These are phyloP conservation scores for Xylaria sp. DNA, from an alignment of 2,329 filamentous ascomycete species.

Conservation along the genomic window DNA sequence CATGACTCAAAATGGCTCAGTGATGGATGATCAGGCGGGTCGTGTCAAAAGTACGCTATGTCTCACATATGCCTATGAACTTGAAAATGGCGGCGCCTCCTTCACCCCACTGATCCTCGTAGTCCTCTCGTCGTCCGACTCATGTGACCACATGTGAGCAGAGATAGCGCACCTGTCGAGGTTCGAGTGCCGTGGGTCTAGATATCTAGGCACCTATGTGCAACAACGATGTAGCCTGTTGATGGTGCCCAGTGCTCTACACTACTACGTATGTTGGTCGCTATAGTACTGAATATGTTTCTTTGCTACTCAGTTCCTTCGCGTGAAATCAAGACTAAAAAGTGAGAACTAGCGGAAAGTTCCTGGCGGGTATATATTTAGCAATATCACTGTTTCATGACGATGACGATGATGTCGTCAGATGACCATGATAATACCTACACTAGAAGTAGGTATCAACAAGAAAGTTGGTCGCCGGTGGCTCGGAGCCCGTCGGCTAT, in stretches of 20 bases:
- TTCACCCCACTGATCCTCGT: neutral
- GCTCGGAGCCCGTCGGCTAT: neutral
- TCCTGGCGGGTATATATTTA: neutral
- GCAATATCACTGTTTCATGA: neutral
- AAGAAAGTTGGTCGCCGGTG: neutral
- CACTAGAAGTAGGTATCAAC: neutral
- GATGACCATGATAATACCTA: neutral
- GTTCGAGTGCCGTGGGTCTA: neutral
- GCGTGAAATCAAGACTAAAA: neutral
- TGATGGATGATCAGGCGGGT: neutral
- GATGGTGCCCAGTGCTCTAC: neutral
- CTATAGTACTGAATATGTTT: neutral
- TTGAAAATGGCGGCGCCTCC: neutral
- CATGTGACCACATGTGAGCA: too few species aligned
- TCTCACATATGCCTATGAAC: neutral
- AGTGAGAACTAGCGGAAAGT: neutral
- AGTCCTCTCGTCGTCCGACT: neutral
- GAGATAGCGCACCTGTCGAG: neutral
- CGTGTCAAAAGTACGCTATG: neutral
- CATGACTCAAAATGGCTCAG: neutral
- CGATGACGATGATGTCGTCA: neutral
- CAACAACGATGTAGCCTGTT: conserved; percentile 1
- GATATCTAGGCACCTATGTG: too few species aligned
- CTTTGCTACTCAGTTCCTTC: neutral
- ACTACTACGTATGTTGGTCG: too few species aligned